Evolutionary conservation across 2,329 filamentous ascomycete genomes (phyloP).

Genomic region (Leptosphaerulina australis): DNA sequence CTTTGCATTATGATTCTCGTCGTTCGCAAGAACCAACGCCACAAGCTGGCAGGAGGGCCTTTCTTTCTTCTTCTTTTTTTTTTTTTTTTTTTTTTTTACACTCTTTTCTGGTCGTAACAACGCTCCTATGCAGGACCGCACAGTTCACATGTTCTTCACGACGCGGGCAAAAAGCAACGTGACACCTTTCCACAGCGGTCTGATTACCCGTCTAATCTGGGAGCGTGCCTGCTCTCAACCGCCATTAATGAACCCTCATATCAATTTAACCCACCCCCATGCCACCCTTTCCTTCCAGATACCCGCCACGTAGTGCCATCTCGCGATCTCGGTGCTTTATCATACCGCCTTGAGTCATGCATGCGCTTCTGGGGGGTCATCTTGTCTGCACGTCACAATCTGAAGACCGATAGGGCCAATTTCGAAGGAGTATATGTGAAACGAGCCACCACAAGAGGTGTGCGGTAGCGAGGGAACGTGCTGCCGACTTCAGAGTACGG

Average conservation of each 20-base stretch:
- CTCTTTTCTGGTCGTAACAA: too few species aligned
- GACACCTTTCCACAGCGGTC: neutral
- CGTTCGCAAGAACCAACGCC: too few species aligned
- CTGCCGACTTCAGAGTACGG: too few species aligned
- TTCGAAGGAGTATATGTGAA: conserved; percentile 13
- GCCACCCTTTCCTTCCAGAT: neutral
- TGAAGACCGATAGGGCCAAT: neutral
- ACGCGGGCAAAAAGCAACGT: conserved; percentile 8
- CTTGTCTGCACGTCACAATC: conserved; percentile 1
- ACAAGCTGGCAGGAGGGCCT: too few species aligned
- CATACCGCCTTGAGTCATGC: conserved; percentile 2
- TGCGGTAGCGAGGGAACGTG: conserved; percentile 15
- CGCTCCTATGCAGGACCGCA: too few species aligned
- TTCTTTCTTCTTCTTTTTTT: too few species aligned
- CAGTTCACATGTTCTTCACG: too few species aligned
- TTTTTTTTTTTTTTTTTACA: too few species aligned
- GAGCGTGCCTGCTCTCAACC: neutral
- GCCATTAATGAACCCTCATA: conserved; percentile 15
- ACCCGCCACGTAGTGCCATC: conserved; percentile 8
- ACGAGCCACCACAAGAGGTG: conserved; percentile 11
- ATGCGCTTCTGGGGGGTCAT: conserved; percentile 8
- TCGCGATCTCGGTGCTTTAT: conserved; percentile 10
- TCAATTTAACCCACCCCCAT: too few species aligned
- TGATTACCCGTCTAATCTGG: neutral
- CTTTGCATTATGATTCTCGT: neutral